These are phyloP conservation scores for Trichoderma hamatum DNA, from an alignment of 2,329 filamentous ascomycete genomes.

Conservation along the genomic window DNA sequence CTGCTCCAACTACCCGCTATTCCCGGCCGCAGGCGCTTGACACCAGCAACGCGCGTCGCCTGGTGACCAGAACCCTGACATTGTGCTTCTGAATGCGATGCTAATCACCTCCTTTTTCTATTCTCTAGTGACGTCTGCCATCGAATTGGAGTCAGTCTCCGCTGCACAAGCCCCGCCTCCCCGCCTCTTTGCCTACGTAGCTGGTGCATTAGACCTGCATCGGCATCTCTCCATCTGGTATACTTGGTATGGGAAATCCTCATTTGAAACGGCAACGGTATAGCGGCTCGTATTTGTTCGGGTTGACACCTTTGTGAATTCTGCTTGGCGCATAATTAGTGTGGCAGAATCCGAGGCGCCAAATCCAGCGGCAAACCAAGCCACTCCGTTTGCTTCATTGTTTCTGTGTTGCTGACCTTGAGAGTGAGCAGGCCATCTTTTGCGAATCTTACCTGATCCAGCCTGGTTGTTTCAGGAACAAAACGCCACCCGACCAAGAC, in stretches of 20 bases:
- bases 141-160: conserved; percentile 28
- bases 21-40: conserved; percentile 6
- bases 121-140: conserved; percentile 19
- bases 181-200: conserved; percentile 24
- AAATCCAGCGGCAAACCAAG: background rate
- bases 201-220: conserved; percentile 24
- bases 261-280: background rate
- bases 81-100: conserved; percentile 21
- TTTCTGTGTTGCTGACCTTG: background rate
- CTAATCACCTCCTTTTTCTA: conserved; percentile 18
- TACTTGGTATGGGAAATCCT: conserved; percentile 2
- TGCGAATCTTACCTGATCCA: conserved; percentile 8
- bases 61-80: conserved; percentile 12
- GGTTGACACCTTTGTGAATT: background rate
- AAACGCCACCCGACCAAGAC: background rate
- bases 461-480: background rate
- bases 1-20: conserved; percentile 2
- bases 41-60: conserved; percentile 17
- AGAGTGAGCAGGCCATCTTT: conserved; percentile 1
- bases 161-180: conserved; percentile 25
- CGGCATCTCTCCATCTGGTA: conserved; percentile 13
- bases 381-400: background rate
- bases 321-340: background rate
- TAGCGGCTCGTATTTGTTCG: conserved; percentile 15
- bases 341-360: background rate